phyloP scores from a whole-genome alignment of 805 yeast genomes.

The Komagataella populi region DNA sequence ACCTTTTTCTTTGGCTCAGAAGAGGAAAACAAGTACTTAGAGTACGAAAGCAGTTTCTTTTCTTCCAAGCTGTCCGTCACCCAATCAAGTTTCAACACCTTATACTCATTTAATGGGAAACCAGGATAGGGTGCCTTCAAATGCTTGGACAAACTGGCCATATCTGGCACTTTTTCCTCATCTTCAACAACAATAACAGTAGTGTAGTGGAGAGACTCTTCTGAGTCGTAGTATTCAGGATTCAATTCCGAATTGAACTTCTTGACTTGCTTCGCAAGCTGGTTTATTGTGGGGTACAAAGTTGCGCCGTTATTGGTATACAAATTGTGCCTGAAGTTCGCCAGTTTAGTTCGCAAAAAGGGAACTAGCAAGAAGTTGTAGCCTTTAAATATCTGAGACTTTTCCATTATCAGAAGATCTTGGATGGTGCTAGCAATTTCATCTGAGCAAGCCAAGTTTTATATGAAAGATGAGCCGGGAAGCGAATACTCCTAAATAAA shows the following conservation, averaged over 20 bases:
- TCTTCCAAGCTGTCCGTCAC: background rate
- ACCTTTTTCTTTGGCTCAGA: background rate
- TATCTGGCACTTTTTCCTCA: background rate
- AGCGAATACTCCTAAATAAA: background rate
- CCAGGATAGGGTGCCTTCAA: background rate
- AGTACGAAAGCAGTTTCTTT: background rate
- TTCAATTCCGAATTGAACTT: background rate
- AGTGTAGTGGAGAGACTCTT: background rate
- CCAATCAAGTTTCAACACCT: background rate
- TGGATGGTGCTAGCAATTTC: background rate
- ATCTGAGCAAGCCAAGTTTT: background rate
- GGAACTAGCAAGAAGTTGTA: constrained; percentile 10
- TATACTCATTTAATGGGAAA: background rate
- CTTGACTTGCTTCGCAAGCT: background rate
- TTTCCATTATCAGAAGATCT: background rate
- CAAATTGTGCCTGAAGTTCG: constrained; percentile 7
- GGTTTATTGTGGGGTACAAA: constrained; percentile 4
- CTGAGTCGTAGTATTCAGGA: background rate
- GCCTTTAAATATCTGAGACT: constrained; percentile 5
- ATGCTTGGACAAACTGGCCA: background rate
- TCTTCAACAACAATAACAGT: constrained; percentile 3
- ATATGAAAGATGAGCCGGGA: background rate
- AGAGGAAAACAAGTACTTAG: background rate
- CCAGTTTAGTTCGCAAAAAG: constrained; percentile 5
- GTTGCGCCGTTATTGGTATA: constrained; percentile 15